phyloP scores from a whole-genome alignment of 345 rosid species.

The Lepidium didymum region DNA sequence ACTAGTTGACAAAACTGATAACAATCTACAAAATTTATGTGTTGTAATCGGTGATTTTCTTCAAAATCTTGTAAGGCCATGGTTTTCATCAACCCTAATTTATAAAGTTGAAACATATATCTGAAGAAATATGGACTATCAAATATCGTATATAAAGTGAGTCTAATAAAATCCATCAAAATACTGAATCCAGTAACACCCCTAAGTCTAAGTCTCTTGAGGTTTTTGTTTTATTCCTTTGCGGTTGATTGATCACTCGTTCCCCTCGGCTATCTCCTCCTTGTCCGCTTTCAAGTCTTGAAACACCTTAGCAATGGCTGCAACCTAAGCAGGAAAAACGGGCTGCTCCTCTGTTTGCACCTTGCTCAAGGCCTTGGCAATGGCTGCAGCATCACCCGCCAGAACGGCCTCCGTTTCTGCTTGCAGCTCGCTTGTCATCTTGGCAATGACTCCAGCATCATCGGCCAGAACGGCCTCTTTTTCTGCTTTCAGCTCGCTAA shows the following conservation, averaged over 20 bases:
- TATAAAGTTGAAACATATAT: too few species aligned
- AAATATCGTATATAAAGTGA: too few species aligned
- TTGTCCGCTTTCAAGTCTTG: neutral
- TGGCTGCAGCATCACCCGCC: neutral
- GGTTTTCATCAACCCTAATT: too few species aligned
- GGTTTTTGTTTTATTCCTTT: too few species aligned
- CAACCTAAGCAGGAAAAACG: neutral
- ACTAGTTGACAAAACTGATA: constrained; percentile 21
- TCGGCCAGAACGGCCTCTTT: neutral
- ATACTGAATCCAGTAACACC: too few species aligned
- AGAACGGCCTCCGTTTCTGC: neutral
- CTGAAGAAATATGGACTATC: too few species aligned
- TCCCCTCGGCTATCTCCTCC: neutral
- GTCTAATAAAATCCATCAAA: too few species aligned
- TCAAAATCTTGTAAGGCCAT: too few species aligned
- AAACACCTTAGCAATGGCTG: neutral
- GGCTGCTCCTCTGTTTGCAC: neutral
- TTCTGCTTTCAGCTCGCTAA: neutral
- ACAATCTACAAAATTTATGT: too few species aligned
- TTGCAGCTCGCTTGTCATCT: neutral
- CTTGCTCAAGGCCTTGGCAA: neutral
- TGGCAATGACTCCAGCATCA: neutral
- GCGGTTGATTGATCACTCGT: neutral
- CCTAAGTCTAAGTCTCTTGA: too few species aligned
- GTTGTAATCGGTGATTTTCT: too few species aligned